Base-by-base conservation (phyloP, 331 rosid genomes). In the Erythrophleum ivorense region DNA sequence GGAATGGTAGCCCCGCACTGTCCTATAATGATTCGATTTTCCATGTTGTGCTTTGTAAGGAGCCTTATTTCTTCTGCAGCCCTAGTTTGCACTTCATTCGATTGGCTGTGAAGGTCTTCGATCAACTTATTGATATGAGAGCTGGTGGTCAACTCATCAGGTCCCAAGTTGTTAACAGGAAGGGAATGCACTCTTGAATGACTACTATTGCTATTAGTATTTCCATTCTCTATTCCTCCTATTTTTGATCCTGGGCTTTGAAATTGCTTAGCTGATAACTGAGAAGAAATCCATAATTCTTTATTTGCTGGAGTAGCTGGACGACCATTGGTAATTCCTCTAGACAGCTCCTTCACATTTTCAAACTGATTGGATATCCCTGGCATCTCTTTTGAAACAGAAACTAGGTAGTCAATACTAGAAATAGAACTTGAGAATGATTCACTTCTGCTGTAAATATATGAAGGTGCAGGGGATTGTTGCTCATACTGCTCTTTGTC, bases 21-120 rank as follows among this genome's bases (percentile, higher is more conserved):
- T 57, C 98, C 98, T 55, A 87, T 88, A 33, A 89, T 81, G 73
- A 86, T 85, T 46, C 99, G 96, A 84, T 95, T 95, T 82, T 91
- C 93, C 86, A 83, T 88, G 70, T 84, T 88, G 89, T 90, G 87
- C 91, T 91, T 95, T 52, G 94, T 90, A 71, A 88, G 91, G 60
- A 91, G 91, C 84, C 99, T 87, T 84, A 95, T 84, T 75, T 91
- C 93, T 89, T 91, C 93, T n/a, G 96, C 99, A 66, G 98, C 97
- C 21, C 63, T 33, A 70, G 94, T 83, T 85, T 95, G 91, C 67
- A 82, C 84, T 83, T 90, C 94, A 58, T 81, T 81, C 29, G 86
- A 87, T 66, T 83, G 91, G 77, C 91, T 88, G 40, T 79, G 85
- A 19, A 95, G 99, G 83, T 93, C 92, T 87, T 88, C 91, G 64